Evolutionary conservation across 768 basidiomycete species (phyloP).

Genomic region (Russula ochroleuca): DNA sequence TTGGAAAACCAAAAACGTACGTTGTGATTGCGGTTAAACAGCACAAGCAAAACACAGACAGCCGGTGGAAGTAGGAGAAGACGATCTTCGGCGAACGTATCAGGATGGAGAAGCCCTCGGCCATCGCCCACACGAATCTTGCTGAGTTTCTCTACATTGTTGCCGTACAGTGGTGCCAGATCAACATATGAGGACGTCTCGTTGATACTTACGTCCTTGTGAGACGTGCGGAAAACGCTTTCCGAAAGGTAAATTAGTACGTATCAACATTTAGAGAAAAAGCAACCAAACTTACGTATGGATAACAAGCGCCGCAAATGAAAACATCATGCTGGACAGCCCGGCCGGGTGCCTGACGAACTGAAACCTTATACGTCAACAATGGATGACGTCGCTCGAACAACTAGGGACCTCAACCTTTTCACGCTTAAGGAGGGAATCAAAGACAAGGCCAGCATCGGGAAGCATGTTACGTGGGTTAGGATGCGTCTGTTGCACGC

Average conservation of each 20-base stretch:
- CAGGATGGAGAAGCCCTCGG: slow-evolving; percentile 60
- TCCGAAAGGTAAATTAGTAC: slow-evolving; percentile 10
- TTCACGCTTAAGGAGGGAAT: slow-evolving; percentile 70
- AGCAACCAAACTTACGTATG: slow-evolving; percentile 48
- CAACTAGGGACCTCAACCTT: slow-evolving; percentile 40
- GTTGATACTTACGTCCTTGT: slow-evolving; percentile 62
- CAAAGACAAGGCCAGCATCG: slow-evolving; percentile 76
- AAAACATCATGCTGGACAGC: slow-evolving; percentile 74
- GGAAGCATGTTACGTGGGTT: slow-evolving; percentile 66
- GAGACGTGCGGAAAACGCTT: slow-evolving; percentile 81
- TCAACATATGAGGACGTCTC: slow-evolving; percentile 87
- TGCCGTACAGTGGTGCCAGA: slow-evolving; percentile 77
- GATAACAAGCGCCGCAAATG: slow-evolving; percentile 78
- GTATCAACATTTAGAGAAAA: background rate
- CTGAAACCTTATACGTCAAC: slow-evolving; percentile 36
- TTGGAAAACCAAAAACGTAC: slow-evolving; percentile 40
- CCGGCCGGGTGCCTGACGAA: slow-evolving; percentile 75
- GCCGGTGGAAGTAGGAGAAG: slow-evolving; percentile 76
- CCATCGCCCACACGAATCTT: slow-evolving; percentile 56
- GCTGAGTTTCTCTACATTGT: slow-evolving; percentile 57
- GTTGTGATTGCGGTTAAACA: slow-evolving; percentile 90
- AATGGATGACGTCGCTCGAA: background rate
- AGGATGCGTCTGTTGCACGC: slow-evolving; percentile 66
- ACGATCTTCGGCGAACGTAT: slow-evolving; percentile 75
- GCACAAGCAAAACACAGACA: slow-evolving; percentile 65